These are phyloP conservation scores for Pichia phayaonensis DNA, from an alignment of 805 yeast species.

Conservation along the genomic window DNA sequence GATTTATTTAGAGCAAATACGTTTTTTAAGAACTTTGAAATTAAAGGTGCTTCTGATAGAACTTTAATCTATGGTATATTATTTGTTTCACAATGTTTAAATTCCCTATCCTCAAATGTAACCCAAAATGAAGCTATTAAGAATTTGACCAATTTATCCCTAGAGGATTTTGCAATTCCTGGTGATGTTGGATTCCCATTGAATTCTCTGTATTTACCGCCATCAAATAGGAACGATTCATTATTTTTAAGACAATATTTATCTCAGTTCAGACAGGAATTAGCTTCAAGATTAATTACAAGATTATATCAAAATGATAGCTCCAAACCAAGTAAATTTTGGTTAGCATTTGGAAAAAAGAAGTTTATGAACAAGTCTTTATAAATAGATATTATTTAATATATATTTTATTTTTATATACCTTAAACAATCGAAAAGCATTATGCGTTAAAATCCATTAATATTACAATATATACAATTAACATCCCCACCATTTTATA, in stretches of 20 bases:
- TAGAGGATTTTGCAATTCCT: slow-evolving; percentile 85
- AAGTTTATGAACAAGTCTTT: slow-evolving; percentile 91
- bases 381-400: slow-evolving; percentile 20
- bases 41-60: slow-evolving; percentile 92
- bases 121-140: slow-evolving; percentile 54
- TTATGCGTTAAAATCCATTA: not conserved
- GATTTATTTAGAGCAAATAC: slow-evolving; percentile 94
- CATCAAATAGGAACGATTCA: slow-evolving; percentile 64
- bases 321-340: slow-evolving; percentile 71
- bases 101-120: slow-evolving; percentile 44
- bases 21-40: slow-evolving; percentile 93
- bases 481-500: not conserved
- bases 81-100: slow-evolving; percentile 78
- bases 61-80: slow-evolving; percentile 89
- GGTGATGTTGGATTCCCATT: slow-evolving; percentile 95
- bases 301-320: slow-evolving; percentile 60
- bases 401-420: not conserved
- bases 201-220: slow-evolving; percentile 69
- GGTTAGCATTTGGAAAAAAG: slow-evolving; percentile 94
- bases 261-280: slow-evolving; percentile 91
- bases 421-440: not conserved
- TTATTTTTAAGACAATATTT: slow-evolving; percentile 76
- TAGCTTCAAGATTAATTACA: slow-evolving; percentile 70
- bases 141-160: slow-evolving; percentile 71
- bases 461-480: not conserved